Evolutionary conservation across 1,284 basidiomycete genomes (phyloP).

Genomic region (Exobasidium cylindrosporum): DNA sequence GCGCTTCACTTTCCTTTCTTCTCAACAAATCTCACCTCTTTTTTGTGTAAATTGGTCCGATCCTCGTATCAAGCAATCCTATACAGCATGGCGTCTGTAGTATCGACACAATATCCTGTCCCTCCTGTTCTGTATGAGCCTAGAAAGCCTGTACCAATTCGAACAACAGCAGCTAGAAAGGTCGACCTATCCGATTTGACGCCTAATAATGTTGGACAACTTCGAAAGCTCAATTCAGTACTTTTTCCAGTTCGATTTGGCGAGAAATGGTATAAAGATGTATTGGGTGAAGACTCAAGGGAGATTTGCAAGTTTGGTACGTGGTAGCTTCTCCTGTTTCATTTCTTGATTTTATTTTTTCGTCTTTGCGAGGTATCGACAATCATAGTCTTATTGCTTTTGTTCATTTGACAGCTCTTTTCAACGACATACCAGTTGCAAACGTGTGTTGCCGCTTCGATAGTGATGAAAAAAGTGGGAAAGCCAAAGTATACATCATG

Average conservation of each 20-base stretch:
- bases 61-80: neutral
- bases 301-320: constrained; percentile 47
- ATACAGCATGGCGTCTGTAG: neutral
- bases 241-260: constrained; percentile 51
- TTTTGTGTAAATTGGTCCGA: no score
- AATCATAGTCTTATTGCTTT: no score
- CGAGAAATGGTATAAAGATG: constrained; percentile 48
- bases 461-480: constrained; percentile 19
- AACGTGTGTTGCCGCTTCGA: constrained; percentile 55
- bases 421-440: constrained; percentile 57
- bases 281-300: constrained; percentile 33
- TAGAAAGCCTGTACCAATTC: constrained; percentile 26
- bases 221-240: constrained; percentile 49
- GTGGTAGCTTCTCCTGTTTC: constrained; percentile 6
- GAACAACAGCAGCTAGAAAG: constrained; percentile 17
- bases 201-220: constrained; percentile 52
- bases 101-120: constrained; percentile 21
- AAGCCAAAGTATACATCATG: constrained; percentile 56
- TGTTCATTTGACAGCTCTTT: no score
- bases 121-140: constrained; percentile 37
- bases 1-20: neutral
- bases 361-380: neutral
- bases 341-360: neutral
- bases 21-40: neutral
- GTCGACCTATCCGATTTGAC: constrained; percentile 44